Percentiles rank a stretch among this genome's conserved stretches.
These are phyloP conservation scores for Candida nitratophila DNA, from an alignment of 805 yeast genomes.

Conservation along the genomic window DNA sequence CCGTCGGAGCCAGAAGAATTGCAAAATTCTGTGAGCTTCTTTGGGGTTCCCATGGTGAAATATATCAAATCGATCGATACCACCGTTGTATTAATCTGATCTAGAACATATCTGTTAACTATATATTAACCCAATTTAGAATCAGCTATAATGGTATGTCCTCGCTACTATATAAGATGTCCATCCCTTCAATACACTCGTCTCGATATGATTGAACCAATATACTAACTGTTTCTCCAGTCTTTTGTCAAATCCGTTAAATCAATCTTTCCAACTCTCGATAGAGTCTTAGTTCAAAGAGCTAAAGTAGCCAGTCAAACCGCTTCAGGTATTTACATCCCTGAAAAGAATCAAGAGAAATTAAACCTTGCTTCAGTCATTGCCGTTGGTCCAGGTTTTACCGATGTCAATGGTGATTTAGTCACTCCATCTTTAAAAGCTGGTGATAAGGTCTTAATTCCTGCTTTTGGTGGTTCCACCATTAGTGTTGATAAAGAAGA, in stretches of 20 bases:
- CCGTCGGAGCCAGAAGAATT: too few relatives aligned
- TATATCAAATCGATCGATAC: too few relatives aligned
- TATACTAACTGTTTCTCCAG: conserved; percentile 5
- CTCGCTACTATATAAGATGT: too few relatives aligned
- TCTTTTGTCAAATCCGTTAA: conserved; percentile 75
- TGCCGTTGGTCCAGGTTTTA: conserved; percentile 92
- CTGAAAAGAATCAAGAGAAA: conserved; percentile 94
- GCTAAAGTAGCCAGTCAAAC: conserved; percentile 87
- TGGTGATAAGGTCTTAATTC: conserved; percentile 93
- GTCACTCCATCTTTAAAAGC: conserved; percentile 69
- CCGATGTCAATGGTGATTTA: conserved; percentile 67
- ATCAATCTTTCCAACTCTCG: conserved; percentile 85
- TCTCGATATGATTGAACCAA: too few relatives aligned
- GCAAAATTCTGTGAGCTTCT: too few relatives aligned
- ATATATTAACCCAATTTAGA: too few relatives aligned
- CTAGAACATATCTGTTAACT: too few relatives aligned
- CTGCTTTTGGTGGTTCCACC: conserved; percentile 87
- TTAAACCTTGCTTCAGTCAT: conserved; percentile 86
- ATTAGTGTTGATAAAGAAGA: conserved; percentile 80
- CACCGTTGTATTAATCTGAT: too few relatives aligned
- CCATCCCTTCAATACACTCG: too few relatives aligned
- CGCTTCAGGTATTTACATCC: conserved; percentile 87
- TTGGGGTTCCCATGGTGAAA: too few relatives aligned
- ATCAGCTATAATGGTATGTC: background rate
- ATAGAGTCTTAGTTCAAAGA: conserved; percentile 95